Evolutionary conservation across 768 basidiomycete species (phyloP).

Genomic region (Mrakia frigida): DNA sequence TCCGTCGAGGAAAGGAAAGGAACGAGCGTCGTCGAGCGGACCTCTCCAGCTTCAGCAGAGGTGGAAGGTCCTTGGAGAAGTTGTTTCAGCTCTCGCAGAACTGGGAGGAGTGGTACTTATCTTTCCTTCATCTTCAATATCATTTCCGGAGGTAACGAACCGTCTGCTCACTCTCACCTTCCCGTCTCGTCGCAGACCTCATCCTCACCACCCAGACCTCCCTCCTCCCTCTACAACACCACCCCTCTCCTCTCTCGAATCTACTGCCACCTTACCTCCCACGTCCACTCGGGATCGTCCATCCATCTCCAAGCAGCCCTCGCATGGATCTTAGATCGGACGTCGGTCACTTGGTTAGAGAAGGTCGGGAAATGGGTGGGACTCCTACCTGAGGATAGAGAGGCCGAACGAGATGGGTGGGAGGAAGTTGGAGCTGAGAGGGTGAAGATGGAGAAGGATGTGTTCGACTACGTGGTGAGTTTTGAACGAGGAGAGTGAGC

Average conservation of each 20-base stretch:
- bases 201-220: neutral
- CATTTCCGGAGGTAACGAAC: too few relatives aligned
- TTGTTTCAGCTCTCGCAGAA: conserved; percentile 1
- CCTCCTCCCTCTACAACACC: conserved; percentile 42
- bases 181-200: neutral
- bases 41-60: conserved; percentile 5
- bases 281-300: conserved; percentile 56
- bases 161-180: too few relatives aligned
- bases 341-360: conserved; percentile 61
- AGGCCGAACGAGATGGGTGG: neutral
- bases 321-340: conserved; percentile 62
- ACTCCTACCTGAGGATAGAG: conserved; percentile 35
- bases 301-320: conserved; percentile 53
- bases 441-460: conserved; percentile 1
- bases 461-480: conserved; percentile 3
- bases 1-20: conserved; percentile 2
- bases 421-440: neutral
- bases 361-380: conserved; percentile 60
- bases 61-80: conserved; percentile 3
- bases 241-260: conserved; percentile 57
- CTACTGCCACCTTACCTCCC: conserved; percentile 55
- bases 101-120: conserved; percentile 8
- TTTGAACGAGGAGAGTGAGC: conserved; percentile 16
- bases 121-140: too few relatives aligned
- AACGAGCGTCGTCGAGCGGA: neutral